These are phyloP conservation scores for Castanospermum australe DNA, from an alignment of 306 rosid species.

Conservation along the genomic window DNA sequence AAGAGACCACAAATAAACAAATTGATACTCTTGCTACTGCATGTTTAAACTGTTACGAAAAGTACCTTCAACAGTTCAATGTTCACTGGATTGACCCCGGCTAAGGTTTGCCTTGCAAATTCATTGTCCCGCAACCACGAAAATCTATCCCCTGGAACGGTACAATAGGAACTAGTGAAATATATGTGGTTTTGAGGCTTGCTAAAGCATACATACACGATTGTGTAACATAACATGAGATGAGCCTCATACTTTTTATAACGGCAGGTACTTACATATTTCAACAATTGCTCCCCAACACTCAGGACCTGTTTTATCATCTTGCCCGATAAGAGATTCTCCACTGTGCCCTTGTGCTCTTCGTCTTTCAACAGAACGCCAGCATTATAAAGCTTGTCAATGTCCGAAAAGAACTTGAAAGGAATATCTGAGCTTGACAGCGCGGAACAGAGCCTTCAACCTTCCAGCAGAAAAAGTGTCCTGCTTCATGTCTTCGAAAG, in stretches of 20 bases:
- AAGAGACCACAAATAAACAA: conserved; percentile 3
- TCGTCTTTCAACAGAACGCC: conserved; percentile 72
- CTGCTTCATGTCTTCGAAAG: conserved; percentile 90
- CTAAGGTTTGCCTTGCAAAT: conserved; percentile 87
- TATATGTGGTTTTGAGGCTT: background rate
- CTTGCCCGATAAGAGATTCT: conserved; percentile 41
- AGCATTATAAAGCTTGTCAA: conserved; percentile 80
- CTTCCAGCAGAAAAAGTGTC: conserved; percentile 81
- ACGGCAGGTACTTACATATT: conserved; percentile 79
- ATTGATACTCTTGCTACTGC: background rate
- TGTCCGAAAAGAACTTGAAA: conserved; percentile 80
- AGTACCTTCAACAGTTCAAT: conserved; percentile 84
- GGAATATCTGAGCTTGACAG: conserved; percentile 80
- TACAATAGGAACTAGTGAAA: background rate
- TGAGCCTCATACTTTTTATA: conserved; percentile 55
- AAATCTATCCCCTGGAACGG: conserved; percentile 71
- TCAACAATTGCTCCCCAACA: conserved; percentile 57
- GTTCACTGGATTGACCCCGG: conserved; percentile 91
- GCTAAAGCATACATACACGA: no score
- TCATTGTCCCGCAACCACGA: conserved; percentile 87
- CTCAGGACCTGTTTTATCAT: conserved; percentile 61
- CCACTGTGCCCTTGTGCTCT: conserved; percentile 32
- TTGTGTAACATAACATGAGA: no score
- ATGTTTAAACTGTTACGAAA: conserved; percentile 13
- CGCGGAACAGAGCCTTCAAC: conserved; percentile 81